These are phyloP conservation scores for Pythium phragmitis DNA, from an alignment of 352 stramenopile genomes.

Conservation along the genomic window DNA sequence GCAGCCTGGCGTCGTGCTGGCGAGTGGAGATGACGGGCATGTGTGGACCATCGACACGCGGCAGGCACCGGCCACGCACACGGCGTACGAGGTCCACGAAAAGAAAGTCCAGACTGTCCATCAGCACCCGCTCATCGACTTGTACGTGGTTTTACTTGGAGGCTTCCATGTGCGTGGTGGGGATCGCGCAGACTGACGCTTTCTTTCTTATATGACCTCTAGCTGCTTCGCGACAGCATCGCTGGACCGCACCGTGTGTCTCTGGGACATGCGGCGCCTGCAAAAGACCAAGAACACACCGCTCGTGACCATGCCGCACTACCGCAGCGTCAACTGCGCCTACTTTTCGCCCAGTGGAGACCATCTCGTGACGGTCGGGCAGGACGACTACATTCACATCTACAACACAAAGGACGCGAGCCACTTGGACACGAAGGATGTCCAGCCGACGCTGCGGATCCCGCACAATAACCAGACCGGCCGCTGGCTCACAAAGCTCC, in stretches of 20 bases:
- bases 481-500: conserved; percentile 86
- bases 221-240: conserved; percentile 80
- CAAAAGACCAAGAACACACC: conserved; percentile 39
- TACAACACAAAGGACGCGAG: conserved; percentile 51
- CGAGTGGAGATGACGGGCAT: conserved; percentile 63
- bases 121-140: conserved; percentile 53
- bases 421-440: conserved; percentile 28
- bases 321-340: conserved; percentile 83
- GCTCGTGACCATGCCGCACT: conserved; percentile 60
- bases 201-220: not conserved
- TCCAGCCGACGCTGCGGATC: conserved; percentile 42
- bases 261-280: conserved; percentile 79
- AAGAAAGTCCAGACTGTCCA: conserved; percentile 89
- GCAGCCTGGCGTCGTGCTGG: conserved; percentile 34
- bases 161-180: too few species aligned
- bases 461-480: conserved; percentile 87
- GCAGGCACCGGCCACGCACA: conserved; percentile 25
- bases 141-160: conserved; percentile 38
- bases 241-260: conserved; percentile 71
- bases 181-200: too few species aligned
- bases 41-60: conserved; percentile 60
- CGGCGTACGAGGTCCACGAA: conserved; percentile 59
- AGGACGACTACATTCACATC: conserved; percentile 80
- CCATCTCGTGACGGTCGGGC: conserved; percentile 76
- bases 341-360: conserved; percentile 78